Base-by-base conservation (phyloP, 306 rosid genomes). In the Glycine latifolia region DNA sequence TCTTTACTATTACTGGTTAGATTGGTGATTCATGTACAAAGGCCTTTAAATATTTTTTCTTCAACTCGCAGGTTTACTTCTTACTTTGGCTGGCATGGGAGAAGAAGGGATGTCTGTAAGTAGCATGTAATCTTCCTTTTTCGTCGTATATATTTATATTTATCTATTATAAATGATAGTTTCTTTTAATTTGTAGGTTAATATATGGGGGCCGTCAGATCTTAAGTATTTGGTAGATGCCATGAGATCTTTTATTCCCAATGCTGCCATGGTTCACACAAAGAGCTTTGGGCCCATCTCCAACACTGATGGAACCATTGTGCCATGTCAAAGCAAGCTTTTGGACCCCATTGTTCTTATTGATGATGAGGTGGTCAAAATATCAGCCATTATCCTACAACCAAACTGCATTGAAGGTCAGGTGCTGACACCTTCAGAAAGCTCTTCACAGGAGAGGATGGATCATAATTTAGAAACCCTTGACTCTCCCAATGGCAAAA, bases 201-300 rank as follows among this genome's bases (percentile, higher is more conserved):
- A 92, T 65, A 83, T 92, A 56, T 90, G 97, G 89, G 98, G 98
- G 33, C 95, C 98, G 26, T 92, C 97, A 62, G 98, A 92, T 85
- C 83, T 95, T 63, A 90, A 91, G 88, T 91, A 86, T 81, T 88
- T 95, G 83, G 88, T 95, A 41, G 90, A 90, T 87, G 97, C 98
- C 76, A 92, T 95, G 97, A 89, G 71, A 83, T 90, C 90, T 80
- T 95, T 95, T 80, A 86, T 95, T 80, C 98, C 94, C 83, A 87
- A 85, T 83, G 97, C 96, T 85, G 96, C 95, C 84, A 93, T 95
- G 99, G 94, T 93, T 88, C 89, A 95, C 90, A 95, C 99, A 37
- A 83, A 79, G 88, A 93, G 98, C 88, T 95, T 93, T 81, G 99
- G 91, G 50, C 92, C 93, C 9, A 50, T 71, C 52, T 74, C 67